Conservation (phyloP, 2,329 filamentous ascomycete genomes). For the Dothistroma septosporum region DNA sequence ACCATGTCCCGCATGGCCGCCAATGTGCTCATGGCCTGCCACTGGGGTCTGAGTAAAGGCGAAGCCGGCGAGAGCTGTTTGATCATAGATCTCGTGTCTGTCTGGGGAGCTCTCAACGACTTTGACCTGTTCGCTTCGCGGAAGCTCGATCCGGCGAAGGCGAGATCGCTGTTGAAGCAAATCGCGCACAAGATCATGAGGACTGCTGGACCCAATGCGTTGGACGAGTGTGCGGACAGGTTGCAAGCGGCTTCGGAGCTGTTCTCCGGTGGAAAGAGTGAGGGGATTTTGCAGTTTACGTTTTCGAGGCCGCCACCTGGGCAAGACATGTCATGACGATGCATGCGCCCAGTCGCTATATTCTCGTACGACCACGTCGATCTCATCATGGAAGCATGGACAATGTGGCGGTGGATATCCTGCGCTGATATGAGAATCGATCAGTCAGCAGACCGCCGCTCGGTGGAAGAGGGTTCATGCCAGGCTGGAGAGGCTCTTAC, state of each 20-base stretch:
- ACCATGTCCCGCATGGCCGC: constrained; percentile 15
- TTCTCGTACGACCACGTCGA: no score
- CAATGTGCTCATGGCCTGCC: constrained; percentile 17
- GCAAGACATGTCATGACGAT: not conserved
- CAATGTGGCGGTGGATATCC: no score
- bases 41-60: constrained; percentile 13
- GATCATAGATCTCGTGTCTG: constrained; percentile 15
- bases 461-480: no score
- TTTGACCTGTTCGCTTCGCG: constrained; percentile 18
- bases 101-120: constrained; percentile 17
- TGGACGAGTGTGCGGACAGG: constrained; percentile 8
- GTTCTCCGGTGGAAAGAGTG: constrained; percentile 14
- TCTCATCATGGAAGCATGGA: no score
- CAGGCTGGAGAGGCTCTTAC: no score
- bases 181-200: constrained; percentile 13
- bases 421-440: no score
- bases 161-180: constrained; percentile 6
- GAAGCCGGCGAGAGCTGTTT: constrained; percentile 15
- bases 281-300: constrained; percentile 16
- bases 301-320: constrained; percentile 7
- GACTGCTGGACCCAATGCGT: constrained; percentile 4
- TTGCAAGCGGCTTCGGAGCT: constrained; percentile 15
- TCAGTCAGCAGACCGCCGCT: no score
- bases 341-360: no score
- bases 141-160: constrained; percentile 9